These are phyloP conservation scores for Leucaena leucocephala DNA, from an alignment of 306 rosid species.

Conservation along the genomic window DNA sequence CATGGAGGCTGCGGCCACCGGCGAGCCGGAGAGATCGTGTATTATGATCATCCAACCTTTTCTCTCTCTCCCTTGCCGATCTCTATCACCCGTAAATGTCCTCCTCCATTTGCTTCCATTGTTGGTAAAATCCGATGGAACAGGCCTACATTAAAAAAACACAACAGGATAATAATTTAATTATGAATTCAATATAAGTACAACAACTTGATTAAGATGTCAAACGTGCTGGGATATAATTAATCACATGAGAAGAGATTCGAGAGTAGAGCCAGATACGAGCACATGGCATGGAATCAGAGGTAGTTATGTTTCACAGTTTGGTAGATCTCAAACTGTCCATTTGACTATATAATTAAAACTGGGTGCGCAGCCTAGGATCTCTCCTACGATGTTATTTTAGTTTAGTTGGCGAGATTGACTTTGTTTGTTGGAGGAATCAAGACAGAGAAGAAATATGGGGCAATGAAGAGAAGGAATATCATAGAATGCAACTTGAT, in stretches of 20 bases:
- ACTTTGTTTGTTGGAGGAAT: neutral
- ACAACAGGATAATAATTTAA: neutral
- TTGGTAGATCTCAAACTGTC: slow-evolving; percentile 47
- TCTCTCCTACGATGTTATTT: neutral
- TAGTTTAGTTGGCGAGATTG: neutral
- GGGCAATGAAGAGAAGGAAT: slow-evolving; percentile 31
- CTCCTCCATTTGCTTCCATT: slow-evolving; percentile 67
- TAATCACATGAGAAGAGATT: slow-evolving; percentile 30
- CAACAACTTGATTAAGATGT: slow-evolving; percentile 28
- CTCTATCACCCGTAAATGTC: slow-evolving; percentile 56
- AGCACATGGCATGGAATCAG: slow-evolving; percentile 72
- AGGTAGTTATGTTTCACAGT: slow-evolving; percentile 44
- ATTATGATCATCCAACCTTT: slow-evolving; percentile 95
- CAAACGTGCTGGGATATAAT: slow-evolving; percentile 29
- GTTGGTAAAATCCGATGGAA: slow-evolving; percentile 61
- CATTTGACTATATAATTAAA: slow-evolving; percentile 44
- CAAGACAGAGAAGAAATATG: neutral
- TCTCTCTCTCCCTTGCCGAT: slow-evolving; percentile 70
- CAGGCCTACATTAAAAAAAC: slow-evolving; percentile 45
- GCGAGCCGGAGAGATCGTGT: slow-evolving; percentile 90
- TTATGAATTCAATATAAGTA: neutral
- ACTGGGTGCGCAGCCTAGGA: slow-evolving; percentile 26
- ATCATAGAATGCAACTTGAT: neutral
- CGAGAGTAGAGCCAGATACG: slow-evolving; percentile 36
- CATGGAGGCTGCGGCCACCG: slow-evolving; percentile 89